phyloP scores from a whole-genome alignment of 179 eudicot genomes.

The Nepenthes alata region DNA sequence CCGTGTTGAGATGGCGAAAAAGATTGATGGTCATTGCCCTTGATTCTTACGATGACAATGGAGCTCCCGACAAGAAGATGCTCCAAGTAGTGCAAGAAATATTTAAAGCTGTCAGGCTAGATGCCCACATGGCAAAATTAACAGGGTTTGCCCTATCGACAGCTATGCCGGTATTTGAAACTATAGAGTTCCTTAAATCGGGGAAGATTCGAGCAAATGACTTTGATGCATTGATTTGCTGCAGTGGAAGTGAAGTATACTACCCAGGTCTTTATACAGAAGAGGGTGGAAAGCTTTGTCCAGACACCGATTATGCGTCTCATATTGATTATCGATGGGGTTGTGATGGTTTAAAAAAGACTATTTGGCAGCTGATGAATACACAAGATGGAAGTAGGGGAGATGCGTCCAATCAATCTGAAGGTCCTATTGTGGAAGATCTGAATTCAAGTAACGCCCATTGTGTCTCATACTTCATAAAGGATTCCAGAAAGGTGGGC shows the following conservation, averaged over 20 bases:
- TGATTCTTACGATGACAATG: slow-evolving; percentile 47
- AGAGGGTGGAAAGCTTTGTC: slow-evolving; percentile 33
- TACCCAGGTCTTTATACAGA: slow-evolving; percentile 43
- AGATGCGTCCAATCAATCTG: slow-evolving; percentile 10
- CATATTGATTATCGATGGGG: slow-evolving; percentile 80
- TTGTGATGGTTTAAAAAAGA: slow-evolving; percentile 46
- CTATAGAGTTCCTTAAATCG: slow-evolving; percentile 30
- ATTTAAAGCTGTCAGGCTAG: slow-evolving; percentile 37
- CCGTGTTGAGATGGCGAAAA: slow-evolving; percentile 43
- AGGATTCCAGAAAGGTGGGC: slow-evolving; percentile 44
- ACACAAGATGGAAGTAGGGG: slow-evolving; percentile 20
- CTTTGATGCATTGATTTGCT: slow-evolving; percentile 62
- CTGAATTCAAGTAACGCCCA: slow-evolving; percentile 42
- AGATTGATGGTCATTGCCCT: slow-evolving; percentile 46
- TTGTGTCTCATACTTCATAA: slow-evolving; percentile 53
- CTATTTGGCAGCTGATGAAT: slow-evolving; percentile 49
- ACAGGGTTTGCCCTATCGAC: slow-evolving; percentile 55
- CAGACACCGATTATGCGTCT: slow-evolving; percentile 46
- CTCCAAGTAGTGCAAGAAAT: slow-evolving; percentile 37
- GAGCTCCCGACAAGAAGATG: slow-evolving; percentile 47
- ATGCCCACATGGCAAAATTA: slow-evolving; percentile 34
- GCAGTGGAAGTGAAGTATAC: slow-evolving; percentile 65
- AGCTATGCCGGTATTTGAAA: slow-evolving; percentile 53
- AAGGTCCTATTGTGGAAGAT: slow-evolving; percentile 34
- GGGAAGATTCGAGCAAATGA: slow-evolving; percentile 45